These are phyloP conservation scores for Globisporangium acanthophoron DNA, from an alignment of 352 stramenopile species.

Conservation along the genomic window DNA sequence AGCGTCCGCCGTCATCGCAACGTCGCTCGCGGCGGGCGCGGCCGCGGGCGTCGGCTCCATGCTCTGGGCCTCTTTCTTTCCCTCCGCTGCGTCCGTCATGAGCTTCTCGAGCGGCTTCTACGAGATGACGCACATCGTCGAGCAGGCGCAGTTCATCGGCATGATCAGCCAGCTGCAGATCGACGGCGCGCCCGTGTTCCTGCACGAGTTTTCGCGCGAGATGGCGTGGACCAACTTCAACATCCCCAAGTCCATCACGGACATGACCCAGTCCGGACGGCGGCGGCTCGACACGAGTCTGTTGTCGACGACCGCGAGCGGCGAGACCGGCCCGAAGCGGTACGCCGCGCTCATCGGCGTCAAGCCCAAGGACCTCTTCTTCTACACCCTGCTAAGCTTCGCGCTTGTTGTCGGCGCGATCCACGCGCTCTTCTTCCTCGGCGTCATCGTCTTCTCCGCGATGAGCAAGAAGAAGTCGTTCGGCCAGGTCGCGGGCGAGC, in stretches of 20 bases:
- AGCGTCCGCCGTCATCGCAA: slow-evolving; percentile 60
- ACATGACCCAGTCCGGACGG: slow-evolving; percentile 16
- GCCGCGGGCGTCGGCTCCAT: slow-evolving; percentile 52
- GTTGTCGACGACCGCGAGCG: slow-evolving; percentile 14
- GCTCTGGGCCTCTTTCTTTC: slow-evolving; percentile 66
- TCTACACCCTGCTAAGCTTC: slow-evolving; percentile 73
- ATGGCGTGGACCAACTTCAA: slow-evolving; percentile 88
- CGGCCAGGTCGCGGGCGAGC: slow-evolving; percentile 41
- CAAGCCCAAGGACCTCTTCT: slow-evolving; percentile 62
- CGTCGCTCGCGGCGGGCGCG: slow-evolving; percentile 47
- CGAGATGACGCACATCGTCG: slow-evolving; percentile 84
- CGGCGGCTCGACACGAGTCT: slow-evolving; percentile 27
- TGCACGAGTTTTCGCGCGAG: slow-evolving; percentile 77
- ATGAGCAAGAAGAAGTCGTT: slow-evolving; percentile 62
- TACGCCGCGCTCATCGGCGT: slow-evolving; percentile 71
- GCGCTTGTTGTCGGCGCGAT: slow-evolving; percentile 46
- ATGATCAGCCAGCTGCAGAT: slow-evolving; percentile 82
- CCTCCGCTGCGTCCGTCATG: slow-evolving; percentile 49
- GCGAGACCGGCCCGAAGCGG: slow-evolving; percentile 54
- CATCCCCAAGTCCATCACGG: slow-evolving; percentile 44
- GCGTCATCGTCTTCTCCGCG: slow-evolving; percentile 38
- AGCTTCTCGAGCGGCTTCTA: slow-evolving; percentile 74
- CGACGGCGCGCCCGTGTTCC: slow-evolving; percentile 64
- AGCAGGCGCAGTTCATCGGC: slow-evolving; percentile 80
- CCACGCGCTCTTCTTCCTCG: slow-evolving; percentile 59